Conservation (phyloP, 208 protist species). For the Balamuthia mandrillaris region DNA sequence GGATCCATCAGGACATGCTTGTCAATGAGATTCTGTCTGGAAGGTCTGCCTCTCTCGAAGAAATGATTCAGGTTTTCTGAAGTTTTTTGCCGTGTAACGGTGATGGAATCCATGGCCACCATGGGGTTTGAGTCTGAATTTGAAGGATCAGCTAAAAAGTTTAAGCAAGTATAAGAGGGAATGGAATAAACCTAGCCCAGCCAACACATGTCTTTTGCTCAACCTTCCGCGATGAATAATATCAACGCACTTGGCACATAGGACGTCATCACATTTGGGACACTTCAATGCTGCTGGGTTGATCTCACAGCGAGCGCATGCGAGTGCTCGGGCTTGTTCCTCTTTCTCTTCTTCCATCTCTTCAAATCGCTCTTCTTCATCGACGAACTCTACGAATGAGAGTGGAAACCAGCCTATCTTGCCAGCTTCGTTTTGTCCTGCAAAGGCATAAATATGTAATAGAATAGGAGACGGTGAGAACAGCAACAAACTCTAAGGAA, state of each 20-base stretch:
- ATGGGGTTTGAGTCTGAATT: background rate
- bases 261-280: background rate
- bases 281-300: slow-evolving; percentile 1
- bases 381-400: slow-evolving; percentile 31
- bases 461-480: background rate
- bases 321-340: background rate
- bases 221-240: slow-evolving; percentile 23
- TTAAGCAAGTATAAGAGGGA: background rate
- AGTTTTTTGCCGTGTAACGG: background rate
- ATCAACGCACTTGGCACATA: slow-evolving; percentile 15
- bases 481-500: background rate
- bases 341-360: background rate
- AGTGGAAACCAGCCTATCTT: slow-evolving; percentile 37
- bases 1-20: background rate
- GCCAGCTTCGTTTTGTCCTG: background rate
- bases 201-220: background rate
- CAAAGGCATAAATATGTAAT: background rate
- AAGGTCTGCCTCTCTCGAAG: background rate
- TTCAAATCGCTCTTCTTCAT: background rate
- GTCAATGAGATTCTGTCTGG: background rate
- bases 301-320: slow-evolving; percentile 31
- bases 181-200: background rate
- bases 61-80: background rate
- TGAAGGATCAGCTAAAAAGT: background rate
- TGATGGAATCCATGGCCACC: background rate